A percentile compares a stretch with the other conserved stretches of the same genome.
Evolutionary conservation across 2,329 filamentous ascomycete genomes (phyloP).

Genomic region (Penicillium occitanis): DNA sequence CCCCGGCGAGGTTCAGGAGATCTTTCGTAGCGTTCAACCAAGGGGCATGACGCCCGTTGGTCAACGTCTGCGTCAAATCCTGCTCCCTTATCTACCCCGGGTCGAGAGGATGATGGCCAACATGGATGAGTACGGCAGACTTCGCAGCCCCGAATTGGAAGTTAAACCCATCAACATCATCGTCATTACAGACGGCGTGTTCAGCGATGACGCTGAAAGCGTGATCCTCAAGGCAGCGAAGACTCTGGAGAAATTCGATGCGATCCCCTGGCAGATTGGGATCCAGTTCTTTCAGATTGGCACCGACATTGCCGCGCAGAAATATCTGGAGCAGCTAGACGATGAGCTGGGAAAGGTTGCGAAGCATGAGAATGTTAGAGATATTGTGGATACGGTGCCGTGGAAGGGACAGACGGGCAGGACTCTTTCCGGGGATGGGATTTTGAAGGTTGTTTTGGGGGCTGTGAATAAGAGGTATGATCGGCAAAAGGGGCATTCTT

Average conservation of each 20-base stretch:
- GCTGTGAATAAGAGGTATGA: conserved; percentile 69
- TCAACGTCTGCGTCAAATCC: conserved; percentile 66
- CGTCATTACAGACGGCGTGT: conserved; percentile 83
- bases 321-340: conserved; percentile 70
- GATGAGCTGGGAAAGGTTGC: conserved; percentile 63
- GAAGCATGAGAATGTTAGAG: conserved; percentile 56
- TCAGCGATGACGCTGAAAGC: conserved; percentile 74
- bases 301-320: conserved; percentile 63
- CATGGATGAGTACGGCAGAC: conserved; percentile 36
- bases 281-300: conserved; percentile 97
- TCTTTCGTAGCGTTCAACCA: conserved; percentile 70
- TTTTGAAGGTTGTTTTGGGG: conserved; percentile 81
- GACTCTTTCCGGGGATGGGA: conserved; percentile 65
- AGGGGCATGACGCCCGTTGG: conserved; percentile 72
- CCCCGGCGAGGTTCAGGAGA: conserved; percentile 58
- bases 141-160: conserved; percentile 31
- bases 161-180: conserved; percentile 87
- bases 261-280: conserved; percentile 78
- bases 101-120: conserved; percentile 48
- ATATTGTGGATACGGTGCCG: conserved; percentile 90
- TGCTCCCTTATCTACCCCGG: conserved; percentile 67
- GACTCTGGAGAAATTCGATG: conserved; percentile 67
- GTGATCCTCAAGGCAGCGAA: conserved; percentile 66
- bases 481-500: conserved; percentile 34
- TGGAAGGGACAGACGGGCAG: conserved; percentile 57